Conservation (phyloP, 306 rosid genomes). For the Dicorynia guianensis region DNA sequence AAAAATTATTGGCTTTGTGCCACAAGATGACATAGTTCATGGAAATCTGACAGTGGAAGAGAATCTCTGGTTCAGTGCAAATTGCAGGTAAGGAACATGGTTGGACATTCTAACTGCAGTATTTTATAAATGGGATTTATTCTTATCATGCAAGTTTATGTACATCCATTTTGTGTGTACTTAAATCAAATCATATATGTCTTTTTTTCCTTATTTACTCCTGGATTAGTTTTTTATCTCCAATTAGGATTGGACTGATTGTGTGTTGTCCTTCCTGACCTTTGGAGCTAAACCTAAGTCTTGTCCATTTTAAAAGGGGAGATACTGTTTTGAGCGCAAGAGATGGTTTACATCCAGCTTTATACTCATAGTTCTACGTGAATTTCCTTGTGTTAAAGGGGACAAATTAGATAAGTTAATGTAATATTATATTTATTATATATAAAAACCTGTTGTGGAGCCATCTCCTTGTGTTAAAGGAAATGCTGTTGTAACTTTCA, state of each 20-base stretch:
- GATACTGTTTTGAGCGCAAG: too few relatives aligned
- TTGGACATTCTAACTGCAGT: conserved; percentile 36
- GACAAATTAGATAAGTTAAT: too few relatives aligned
- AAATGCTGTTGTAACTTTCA: too few relatives aligned
- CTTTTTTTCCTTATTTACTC: background rate
- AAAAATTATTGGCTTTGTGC: conserved; percentile 96
- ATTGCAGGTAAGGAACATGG: conserved; percentile 73
- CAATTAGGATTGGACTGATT: background rate
- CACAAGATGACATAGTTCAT: conserved; percentile 98
- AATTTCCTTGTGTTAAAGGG: too few relatives aligned
- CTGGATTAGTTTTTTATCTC: conserved; percentile 10
- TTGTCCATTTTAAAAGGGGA: too few relatives aligned
- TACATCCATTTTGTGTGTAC: background rate
- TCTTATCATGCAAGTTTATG: conserved; percentile 16
- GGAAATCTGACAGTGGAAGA: conserved; percentile 98
- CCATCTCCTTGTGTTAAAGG: too few relatives aligned
- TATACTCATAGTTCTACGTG: too few relatives aligned
- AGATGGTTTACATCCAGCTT: too few relatives aligned
- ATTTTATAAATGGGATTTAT: conserved; percentile 23
- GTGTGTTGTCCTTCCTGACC: too few relatives aligned
- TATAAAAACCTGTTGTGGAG: too few relatives aligned
- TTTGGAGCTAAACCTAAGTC: too few relatives aligned
- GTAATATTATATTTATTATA: too few relatives aligned
- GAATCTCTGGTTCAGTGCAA: conserved; percentile 98
- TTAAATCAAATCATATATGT: background rate